Evolutionary conservation across 2,329 filamentous ascomycete species (phyloP), one percentile per base, ranked within the genome.

Genomic region (Penicillium paneum): DNA sequence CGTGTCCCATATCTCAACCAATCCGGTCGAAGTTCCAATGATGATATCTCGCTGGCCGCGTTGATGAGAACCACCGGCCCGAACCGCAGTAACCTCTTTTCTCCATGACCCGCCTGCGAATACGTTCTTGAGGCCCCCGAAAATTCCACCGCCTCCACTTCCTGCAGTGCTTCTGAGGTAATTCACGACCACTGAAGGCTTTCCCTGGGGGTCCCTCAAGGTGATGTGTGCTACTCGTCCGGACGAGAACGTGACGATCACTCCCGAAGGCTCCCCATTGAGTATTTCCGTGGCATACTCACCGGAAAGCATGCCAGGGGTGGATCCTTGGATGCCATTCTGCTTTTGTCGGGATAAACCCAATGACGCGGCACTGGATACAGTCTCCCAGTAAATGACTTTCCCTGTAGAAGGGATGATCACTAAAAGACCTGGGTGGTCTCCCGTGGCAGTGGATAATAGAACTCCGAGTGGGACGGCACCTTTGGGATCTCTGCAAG

Each of bases 351-450:
- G 87, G 66, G 93, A 89, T 38, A 95, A 83, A 59, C 89, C 90
- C 52, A 95, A 81, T 0, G 90, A 91, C 36, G 91, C 89, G 10
- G 91, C 91, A 71, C 86, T 91, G 52, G 93, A 91, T 59, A 97
- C 89, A 36, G 91, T 95, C 71, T 97, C 94, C 91, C 94, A 97
- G 72, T 94, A 97, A 41, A 90, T 87, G 49, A 97, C 85, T 71
- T 87, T 92, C 49, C 94, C 94, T 45, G 82, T 91, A 17, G 83
- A 84, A 12, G 93, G 89, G 76, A 93, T 90, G 35, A 97, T 81
- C 35, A 97, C 83, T 28, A 99, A 84, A 35, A 99, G 81, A 2
- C 94, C 94, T 32, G 92, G 88, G 63, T 96, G 89, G 45, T 85
- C 84, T n/a, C 84, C 85, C 5, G 89, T 86, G 5, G 90, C 89